phyloP scores from a whole-genome alignment of 208 protist genomes.

The Trypanosoma lewisi region DNA sequence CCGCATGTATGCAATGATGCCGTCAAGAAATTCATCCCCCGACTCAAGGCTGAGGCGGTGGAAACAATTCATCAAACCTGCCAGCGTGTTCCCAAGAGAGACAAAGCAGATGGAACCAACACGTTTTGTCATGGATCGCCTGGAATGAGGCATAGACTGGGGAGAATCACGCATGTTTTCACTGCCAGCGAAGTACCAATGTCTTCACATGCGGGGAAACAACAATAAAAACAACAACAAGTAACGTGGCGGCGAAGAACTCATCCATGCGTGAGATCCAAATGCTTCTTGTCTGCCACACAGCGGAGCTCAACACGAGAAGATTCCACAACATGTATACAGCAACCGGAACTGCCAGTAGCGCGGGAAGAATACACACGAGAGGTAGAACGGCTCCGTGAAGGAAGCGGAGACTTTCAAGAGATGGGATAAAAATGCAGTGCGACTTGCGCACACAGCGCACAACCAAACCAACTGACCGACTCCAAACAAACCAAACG shows the following conservation, averaged over 20 bases:
- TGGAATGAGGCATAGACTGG: slow-evolving; percentile 61
- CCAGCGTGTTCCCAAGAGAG: slow-evolving; percentile 73
- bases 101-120: slow-evolving; percentile 90
- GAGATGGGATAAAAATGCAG: slow-evolving; percentile 54
- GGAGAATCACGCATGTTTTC: slow-evolving; percentile 38
- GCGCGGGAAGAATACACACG: slow-evolving; percentile 40
- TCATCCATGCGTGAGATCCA: background rate
- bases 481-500: slow-evolving; percentile 31
- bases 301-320: slow-evolving; percentile 26
- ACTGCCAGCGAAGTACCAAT: slow-evolving; percentile 86
- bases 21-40: slow-evolving; percentile 46
- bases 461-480: slow-evolving; percentile 61
- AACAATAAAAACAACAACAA: slow-evolving; percentile 66
- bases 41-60: slow-evolving; percentile 3
- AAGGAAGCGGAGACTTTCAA: slow-evolving; percentile 37
- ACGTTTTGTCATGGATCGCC: slow-evolving; percentile 68
- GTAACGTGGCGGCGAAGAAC: slow-evolving; percentile 17
- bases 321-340: slow-evolving; percentile 25
- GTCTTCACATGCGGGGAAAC: slow-evolving; percentile 64
- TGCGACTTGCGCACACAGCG: slow-evolving; percentile 51
- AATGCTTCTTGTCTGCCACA: slow-evolving; percentile 13
- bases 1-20: slow-evolving; percentile 51
- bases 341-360: slow-evolving; percentile 27
- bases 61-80: slow-evolving; percentile 47
- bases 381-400: slow-evolving; percentile 37